phyloP scores from a whole-genome alignment of 2,329 filamentous ascomycete species.

The Pezicula carpinea region DNA sequence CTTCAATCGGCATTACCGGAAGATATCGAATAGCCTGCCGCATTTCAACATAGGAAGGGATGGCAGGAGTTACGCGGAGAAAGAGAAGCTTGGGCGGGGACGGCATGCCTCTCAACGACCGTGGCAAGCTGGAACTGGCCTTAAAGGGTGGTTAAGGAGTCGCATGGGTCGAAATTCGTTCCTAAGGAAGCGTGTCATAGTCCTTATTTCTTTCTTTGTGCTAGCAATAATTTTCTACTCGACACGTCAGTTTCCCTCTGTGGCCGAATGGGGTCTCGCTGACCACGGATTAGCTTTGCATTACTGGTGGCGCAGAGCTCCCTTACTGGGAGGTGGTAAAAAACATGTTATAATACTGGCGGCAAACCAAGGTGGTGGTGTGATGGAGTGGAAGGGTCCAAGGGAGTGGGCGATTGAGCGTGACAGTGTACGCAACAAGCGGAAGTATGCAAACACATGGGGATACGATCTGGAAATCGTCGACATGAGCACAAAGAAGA shows the following conservation, averaged over 20 bases:
- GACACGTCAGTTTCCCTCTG: slow-evolving; percentile 56
- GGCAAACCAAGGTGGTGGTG: slow-evolving; percentile 90
- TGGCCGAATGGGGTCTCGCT: slow-evolving; percentile 3
- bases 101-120: slow-evolving; percentile 31
- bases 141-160: slow-evolving; percentile 35
- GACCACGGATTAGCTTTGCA: slow-evolving; percentile 25
- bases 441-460: slow-evolving; percentile 80
- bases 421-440: slow-evolving; percentile 94
- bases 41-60: slow-evolving; percentile 55
- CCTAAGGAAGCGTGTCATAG: slow-evolving; percentile 41
- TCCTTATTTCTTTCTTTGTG: slow-evolving; percentile 56
- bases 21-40: slow-evolving; percentile 74
- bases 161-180: slow-evolving; percentile 34
- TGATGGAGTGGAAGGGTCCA: slow-evolving; percentile 98
- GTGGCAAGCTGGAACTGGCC: slow-evolving; percentile 36
- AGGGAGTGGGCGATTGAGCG: slow-evolving; percentile 97
- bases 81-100: slow-evolving; percentile 68
- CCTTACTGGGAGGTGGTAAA: slow-evolving; percentile 74
- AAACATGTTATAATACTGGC: slow-evolving; percentile 93
- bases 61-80: slow-evolving; percentile 55
- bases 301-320: slow-evolving; percentile 65
- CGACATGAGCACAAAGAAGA: slow-evolving; percentile 98
- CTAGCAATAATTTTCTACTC: slow-evolving; percentile 64
- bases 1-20: slow-evolving; percentile 79
- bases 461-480: slow-evolving; percentile 95